These are phyloP conservation scores for Cynara cardunculus DNA, from an alignment of 129 eudicot species.

Conservation along the genomic window DNA sequence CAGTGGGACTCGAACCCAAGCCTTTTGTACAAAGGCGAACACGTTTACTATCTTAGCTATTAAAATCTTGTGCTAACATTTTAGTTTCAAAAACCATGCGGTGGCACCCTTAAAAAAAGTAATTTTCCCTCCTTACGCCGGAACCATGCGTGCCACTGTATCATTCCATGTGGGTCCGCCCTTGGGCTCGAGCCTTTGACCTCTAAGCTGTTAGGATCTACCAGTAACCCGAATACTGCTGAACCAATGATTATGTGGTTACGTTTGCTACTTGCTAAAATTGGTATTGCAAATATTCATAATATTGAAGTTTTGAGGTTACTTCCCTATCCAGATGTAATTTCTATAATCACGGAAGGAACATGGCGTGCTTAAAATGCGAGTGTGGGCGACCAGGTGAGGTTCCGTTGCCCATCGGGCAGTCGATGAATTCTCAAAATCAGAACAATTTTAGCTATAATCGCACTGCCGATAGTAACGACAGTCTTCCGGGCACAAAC, in stretches of 20 bases:
- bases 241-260: not conserved
- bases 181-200: not conserved
- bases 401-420: slow-evolving; percentile 21
- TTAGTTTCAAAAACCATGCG: no score
- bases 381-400: slow-evolving; percentile 66
- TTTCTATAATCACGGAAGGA: slow-evolving; percentile 70
- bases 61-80: no score
- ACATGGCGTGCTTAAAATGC: slow-evolving; percentile 65
- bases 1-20: no score
- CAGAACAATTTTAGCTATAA: not conserved
- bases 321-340: slow-evolving; percentile 50
- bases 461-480: not conserved
- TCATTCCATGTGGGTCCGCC: no score
- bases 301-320: slow-evolving; percentile 8
- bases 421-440: slow-evolving; percentile 23
- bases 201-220: not conserved
- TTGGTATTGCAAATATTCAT: not conserved
- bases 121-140: no score
- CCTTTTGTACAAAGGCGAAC: no score
- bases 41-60: no score
- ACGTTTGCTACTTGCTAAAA: slow-evolving; percentile 7
- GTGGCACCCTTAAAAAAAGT: no score
- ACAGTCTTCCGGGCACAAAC: not conserved
- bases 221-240: not conserved
- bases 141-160: no score